phyloP scores from a whole-genome alignment of 2,329 filamentous ascomycete genomes.

The Berkeleyomyces basicola region DNA sequence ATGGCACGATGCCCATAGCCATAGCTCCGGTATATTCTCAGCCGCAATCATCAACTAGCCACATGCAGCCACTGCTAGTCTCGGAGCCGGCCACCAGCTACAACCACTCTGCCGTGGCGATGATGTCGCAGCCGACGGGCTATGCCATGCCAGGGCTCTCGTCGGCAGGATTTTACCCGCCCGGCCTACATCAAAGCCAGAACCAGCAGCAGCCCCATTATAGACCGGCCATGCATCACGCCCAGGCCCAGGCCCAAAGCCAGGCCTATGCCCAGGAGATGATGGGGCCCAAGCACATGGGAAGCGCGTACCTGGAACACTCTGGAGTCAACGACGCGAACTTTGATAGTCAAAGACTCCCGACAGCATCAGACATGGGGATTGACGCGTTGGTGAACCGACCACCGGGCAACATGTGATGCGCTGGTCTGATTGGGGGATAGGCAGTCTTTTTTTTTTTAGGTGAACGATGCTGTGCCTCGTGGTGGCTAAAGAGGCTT shows the following conservation, averaged over 20 bases:
- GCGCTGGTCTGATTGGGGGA: background rate
- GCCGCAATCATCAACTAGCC: conserved; percentile 16
- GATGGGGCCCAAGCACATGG: background rate
- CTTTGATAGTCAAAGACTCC: conserved; percentile 18
- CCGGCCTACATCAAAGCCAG: background rate
- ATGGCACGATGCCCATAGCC: background rate
- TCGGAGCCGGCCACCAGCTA: background rate
- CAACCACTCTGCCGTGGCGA: background rate
- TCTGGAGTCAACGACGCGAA: conserved; percentile 20
- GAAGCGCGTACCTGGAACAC: conserved; percentile 16
- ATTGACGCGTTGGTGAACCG: conserved; percentile 43
- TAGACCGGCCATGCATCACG: background rate
- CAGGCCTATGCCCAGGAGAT: conserved; percentile 1
- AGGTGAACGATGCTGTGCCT: background rate
- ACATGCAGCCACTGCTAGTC: conserved; percentile 15
- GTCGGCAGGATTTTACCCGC: background rate
- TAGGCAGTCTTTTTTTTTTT: background rate
- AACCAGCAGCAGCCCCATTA: background rate
- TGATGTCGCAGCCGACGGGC: background rate
- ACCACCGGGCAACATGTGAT: conserved; percentile 6
- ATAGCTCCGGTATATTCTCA: conserved; percentile 16
- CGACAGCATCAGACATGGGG: conserved; percentile 43
- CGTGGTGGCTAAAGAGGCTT: no score
- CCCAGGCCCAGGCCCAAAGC: background rate
- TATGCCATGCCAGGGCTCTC: conserved; percentile 2